Evolutionary conservation across 2,329 filamentous ascomycete genomes (phyloP), one percentile per base, ranked within the genome.

Genomic region (Plenodomus tracheiphilus): DNA sequence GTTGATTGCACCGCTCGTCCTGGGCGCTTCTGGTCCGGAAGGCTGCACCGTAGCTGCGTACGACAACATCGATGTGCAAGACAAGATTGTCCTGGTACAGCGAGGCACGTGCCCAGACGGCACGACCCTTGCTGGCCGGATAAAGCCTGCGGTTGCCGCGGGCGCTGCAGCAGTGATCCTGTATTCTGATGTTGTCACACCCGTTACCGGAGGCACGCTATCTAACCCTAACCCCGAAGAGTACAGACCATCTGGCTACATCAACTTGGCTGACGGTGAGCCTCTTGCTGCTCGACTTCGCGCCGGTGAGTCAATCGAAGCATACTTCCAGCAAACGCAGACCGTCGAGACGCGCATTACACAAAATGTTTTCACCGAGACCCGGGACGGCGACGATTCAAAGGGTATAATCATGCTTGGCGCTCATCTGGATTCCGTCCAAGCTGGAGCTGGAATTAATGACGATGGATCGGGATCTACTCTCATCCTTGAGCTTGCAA

Each of bases 321-420:
- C 74, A 6, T 68, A 71, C 49, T 77, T 77, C 57, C 74, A 76
- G 53, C 74, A 77, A 44, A 77, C 73, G 1, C 75, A 77, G 54
- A 61, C 72, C 40, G 63, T 79, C 21, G 76, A 81, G 53, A 79
- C 78, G 50, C 72, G 76, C 15, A 78, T 77, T 4, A 83, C 80
- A 54, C 72, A 71, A 28, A 74, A 75, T 39, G 64, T 75, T 39
- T 66, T 75, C 51, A 71, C 71, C 8, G 66, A 73, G 47, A 73
- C 71, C 10, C 69, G 61, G n/a, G 63, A 62, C 11, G 72, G 72
- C 9, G 68, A 74, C 45, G 64, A 64, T 22, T 58, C 62, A 43
- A 72, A 72, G n/a, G n/a, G n/a, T 42, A 63, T 72, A 37, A 64
- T 74, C 51, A 68, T 71, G 62, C 61, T 74, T 9, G 72, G 70